These are phyloP conservation scores for Acanthamoeba lenticulata DNA, from an alignment of 208 protist species.

Conservation along the genomic window DNA sequence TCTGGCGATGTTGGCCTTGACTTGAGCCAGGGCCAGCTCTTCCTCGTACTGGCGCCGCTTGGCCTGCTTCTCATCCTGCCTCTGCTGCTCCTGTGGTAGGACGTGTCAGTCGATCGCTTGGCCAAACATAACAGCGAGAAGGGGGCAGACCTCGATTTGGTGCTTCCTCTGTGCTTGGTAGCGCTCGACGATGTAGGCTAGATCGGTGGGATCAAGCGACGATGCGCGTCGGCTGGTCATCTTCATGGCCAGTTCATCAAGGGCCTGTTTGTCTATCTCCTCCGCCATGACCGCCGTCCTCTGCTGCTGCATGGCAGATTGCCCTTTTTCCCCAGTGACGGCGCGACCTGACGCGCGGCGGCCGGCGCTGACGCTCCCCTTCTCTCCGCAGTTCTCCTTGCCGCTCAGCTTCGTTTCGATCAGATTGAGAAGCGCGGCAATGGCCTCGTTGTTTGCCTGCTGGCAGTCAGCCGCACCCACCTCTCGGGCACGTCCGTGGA, in stretches of 20 bases:
- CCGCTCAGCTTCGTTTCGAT: not conserved
- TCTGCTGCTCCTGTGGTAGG: not conserved
- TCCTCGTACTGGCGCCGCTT: not conserved
- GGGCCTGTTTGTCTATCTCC: not conserved
- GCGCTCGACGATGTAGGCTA: not conserved
- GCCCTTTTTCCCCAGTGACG: not conserved
- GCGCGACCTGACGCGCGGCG: not conserved
- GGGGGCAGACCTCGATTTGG: not conserved
- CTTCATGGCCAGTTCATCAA: not conserved
- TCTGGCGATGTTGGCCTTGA: not conserved
- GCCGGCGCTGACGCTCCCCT: not conserved
- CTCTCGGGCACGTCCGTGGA: not conserved
- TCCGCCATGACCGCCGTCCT: no score
- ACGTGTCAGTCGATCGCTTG: not conserved
- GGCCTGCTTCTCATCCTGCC: not conserved
- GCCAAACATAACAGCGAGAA: not conserved
- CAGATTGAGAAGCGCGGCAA: not conserved
- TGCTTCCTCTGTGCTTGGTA: not conserved
- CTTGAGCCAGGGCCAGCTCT: not conserved
- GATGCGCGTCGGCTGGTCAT: not conserved
- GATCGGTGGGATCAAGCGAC: not conserved
- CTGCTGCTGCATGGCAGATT: not conserved
- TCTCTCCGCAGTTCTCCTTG: not conserved
- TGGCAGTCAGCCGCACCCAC: not conserved
- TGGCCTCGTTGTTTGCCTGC: not conserved